These are phyloP conservation scores for Camelina neglecta DNA, from an alignment of 345 rosid genomes.

Conservation along the genomic window DNA sequence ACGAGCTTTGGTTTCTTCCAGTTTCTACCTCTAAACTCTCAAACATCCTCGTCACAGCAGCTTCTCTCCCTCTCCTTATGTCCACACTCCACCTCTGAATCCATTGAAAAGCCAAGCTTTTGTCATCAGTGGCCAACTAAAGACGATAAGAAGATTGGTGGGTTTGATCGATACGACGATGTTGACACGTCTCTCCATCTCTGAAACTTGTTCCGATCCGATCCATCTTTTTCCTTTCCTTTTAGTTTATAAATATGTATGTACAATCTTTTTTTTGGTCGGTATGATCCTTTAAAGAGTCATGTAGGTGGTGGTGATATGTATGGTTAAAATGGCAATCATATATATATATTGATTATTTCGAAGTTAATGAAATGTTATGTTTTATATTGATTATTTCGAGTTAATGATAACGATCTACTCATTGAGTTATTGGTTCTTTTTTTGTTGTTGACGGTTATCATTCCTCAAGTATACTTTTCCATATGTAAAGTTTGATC, in stretches of 20 bases:
- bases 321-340: slow-evolving; percentile 38
- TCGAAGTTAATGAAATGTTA: slow-evolving; percentile 19
- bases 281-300: slow-evolving; percentile 30
- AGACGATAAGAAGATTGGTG: slow-evolving; percentile 40
- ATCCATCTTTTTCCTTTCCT: neutral
- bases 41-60: slow-evolving; percentile 41
- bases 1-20: slow-evolving; percentile 53
- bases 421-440: neutral
- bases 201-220: slow-evolving; percentile 27
- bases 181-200: slow-evolving; percentile 83
- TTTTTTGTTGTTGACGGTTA: slow-evolving; percentile 3
- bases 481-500: slow-evolving; percentile 1
- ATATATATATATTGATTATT: slow-evolving; percentile 24
- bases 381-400: neutral
- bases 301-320: slow-evolving; percentile 36
- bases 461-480: neutral
- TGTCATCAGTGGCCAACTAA: slow-evolving; percentile 44
- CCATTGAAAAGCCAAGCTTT: slow-evolving; percentile 42
- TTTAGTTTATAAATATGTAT: slow-evolving; percentile 27
- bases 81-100: slow-evolving; percentile 13
- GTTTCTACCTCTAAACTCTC: slow-evolving; percentile 48
- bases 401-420: neutral
- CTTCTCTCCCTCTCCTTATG: slow-evolving; percentile 43
- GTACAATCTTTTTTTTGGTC: slow-evolving; percentile 39
- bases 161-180: slow-evolving; percentile 48